A percentile compares a stretch with the other conserved stretches of the same genome.
phyloP scores from a whole-genome alignment of 1,139 yeast species.

The Citeromyces hawaiiensis region DNA sequence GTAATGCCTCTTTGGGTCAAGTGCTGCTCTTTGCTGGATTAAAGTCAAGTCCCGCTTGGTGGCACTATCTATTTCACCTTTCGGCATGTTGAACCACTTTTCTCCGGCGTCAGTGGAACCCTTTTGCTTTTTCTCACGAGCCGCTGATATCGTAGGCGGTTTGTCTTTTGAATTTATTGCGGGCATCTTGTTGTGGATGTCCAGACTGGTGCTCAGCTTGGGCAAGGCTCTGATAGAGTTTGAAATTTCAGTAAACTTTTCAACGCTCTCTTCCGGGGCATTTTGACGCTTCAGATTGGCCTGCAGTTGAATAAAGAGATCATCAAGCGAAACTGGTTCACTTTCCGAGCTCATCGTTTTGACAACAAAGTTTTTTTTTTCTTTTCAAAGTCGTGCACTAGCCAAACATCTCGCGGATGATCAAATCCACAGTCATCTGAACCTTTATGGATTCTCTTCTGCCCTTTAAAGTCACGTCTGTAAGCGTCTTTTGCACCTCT shows the following conservation, averaged over 20 bases:
- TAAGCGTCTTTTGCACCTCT: constrained; percentile 28
- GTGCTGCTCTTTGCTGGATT: constrained; percentile 75
- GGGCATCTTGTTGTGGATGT: background rate
- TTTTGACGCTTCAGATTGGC: background rate
- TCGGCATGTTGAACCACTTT: constrained; percentile 78
- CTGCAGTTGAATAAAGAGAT: background rate
- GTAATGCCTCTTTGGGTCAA: constrained; percentile 93
- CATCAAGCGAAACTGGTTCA: background rate
- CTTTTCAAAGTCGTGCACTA: background rate
- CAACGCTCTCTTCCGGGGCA: background rate
- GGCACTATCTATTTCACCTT: constrained; percentile 62
- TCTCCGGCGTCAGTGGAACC: constrained; percentile 7
- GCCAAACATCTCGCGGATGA: constrained; percentile 19
- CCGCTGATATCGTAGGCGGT: background rate
- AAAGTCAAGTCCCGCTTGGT: constrained; percentile 68
- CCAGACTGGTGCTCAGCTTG: background rate
- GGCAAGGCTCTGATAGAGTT: background rate
- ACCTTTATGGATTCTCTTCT: constrained; percentile 40
- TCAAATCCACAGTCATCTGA: constrained; percentile 42
- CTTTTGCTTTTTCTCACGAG: background rate
- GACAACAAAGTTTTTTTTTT: constrained; percentile 1
- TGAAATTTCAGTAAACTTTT: background rate
- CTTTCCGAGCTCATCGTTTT: background rate
- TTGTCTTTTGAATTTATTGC: background rate
- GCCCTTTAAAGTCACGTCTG: constrained; percentile 21